phyloP scores from a whole-genome alignment of 495 filamentous ascomycete species.

The Lepidopterella palustris region DNA sequence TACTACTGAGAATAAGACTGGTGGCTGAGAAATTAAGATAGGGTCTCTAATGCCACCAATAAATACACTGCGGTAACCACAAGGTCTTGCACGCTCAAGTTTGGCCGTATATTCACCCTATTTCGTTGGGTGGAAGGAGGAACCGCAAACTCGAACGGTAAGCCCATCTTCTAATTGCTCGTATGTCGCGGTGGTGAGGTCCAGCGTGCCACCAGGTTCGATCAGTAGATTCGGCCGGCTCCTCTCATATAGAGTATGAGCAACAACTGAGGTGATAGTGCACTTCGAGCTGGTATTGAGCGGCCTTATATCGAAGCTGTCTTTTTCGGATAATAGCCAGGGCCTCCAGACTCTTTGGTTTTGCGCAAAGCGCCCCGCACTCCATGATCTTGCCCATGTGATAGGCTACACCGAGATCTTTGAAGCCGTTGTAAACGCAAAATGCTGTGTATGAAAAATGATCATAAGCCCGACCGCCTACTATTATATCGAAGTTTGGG shows the following conservation, averaged over 20 bases:
- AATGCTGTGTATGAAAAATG: constrained; percentile 45
- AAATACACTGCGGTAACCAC: constrained; percentile 43
- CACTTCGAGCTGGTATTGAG: constrained; percentile 34
- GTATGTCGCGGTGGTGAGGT: constrained; percentile 33
- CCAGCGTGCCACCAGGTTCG: constrained; percentile 44
- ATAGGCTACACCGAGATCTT: constrained; percentile 33
- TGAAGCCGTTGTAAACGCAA: constrained; percentile 30
- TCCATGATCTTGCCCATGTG: constrained; percentile 53
- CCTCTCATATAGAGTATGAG: constrained; percentile 50
- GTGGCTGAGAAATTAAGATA: constrained; percentile 41
- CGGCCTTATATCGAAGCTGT: constrained; percentile 43
- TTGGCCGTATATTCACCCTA: constrained; percentile 41
- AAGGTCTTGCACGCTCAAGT: constrained; percentile 39
- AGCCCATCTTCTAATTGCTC: constrained; percentile 37
- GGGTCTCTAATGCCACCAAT: constrained; percentile 45
- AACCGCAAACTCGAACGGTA: constrained; percentile 39
- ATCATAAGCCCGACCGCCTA: constrained; percentile 47
- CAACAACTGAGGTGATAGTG: constrained; percentile 43
- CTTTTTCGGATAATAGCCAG: constrained; percentile 37
- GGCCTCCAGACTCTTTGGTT: constrained; percentile 40
- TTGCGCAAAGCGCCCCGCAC: constrained; percentile 44
- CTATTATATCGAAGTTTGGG: constrained; percentile 40
- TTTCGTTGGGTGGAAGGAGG: constrained; percentile 28
- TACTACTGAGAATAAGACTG: constrained; percentile 31
- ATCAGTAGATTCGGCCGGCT: constrained; percentile 41